Conservation (phyloP, 805 yeast species). For the Torulaspora delbrueckii region DNA sequence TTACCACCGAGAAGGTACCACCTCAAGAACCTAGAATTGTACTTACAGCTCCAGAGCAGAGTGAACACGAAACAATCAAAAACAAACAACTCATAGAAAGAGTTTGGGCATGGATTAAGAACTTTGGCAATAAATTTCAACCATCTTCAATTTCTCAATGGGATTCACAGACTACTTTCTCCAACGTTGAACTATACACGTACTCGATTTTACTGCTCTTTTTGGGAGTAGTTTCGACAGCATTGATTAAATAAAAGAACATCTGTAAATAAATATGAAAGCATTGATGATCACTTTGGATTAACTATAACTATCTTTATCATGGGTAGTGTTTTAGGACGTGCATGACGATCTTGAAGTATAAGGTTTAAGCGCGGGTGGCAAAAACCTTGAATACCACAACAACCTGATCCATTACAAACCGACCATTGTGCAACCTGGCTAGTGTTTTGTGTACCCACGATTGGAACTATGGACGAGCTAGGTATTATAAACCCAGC, state of each 20-base stretch:
- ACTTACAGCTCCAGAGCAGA: neutral
- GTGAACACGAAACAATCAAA: neutral
- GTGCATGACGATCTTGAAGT: neutral
- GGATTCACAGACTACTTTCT: constrained; percentile 14
- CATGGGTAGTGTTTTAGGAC: neutral
- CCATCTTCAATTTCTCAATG: constrained; percentile 3
- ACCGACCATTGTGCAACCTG: neutral
- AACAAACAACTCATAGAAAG: neutral
- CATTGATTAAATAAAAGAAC: neutral
- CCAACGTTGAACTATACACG: constrained; percentile 15
- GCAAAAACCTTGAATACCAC: neutral
- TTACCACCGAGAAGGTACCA: neutral
- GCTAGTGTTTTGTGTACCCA: constrained; percentile 7
- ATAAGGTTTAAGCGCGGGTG: constrained; percentile 4
- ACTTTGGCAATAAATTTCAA: constrained; percentile 1
- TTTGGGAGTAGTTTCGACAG: constrained; percentile 6
- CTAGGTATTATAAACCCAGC: constrained; percentile 45
- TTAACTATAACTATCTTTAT: neutral
- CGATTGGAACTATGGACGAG: constrained; percentile 49
- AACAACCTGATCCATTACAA: neutral
- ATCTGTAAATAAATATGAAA: neutral
- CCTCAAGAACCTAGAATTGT: neutral
- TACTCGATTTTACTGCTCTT: constrained; percentile 13
- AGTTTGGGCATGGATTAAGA: constrained; percentile 6
- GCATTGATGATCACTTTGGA: neutral